These are phyloP conservation scores for Aurantiochytrium sp. DNA, from an alignment of 108 stramenopile genomes.

Conservation along the genomic window DNA sequence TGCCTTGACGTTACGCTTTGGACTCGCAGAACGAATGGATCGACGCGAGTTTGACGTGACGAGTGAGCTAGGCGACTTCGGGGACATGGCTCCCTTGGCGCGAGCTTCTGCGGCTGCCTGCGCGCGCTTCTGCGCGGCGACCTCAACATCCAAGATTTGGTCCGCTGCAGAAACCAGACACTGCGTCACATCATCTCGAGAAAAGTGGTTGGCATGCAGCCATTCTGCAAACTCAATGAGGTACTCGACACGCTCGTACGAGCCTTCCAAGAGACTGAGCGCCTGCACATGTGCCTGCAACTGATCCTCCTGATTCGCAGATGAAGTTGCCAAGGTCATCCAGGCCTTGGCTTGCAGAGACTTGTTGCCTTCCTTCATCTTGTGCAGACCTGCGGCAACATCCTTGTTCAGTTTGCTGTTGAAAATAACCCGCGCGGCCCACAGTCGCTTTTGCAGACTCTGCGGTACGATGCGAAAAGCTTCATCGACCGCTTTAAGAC, in stretches of 20 bases:
- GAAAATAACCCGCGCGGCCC: conserved; percentile 42
- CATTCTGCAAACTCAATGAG: conserved; percentile 47
- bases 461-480: neutral
- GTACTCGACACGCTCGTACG: conserved; percentile 42
- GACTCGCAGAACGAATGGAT: neutral
- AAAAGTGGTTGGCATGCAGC: conserved; percentile 11
- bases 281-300: conserved; percentile 35
- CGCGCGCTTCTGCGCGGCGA: neutral
- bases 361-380: conserved; percentile 35
- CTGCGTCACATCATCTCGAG: neutral
- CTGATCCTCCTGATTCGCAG: conserved; percentile 34
- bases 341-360: conserved; percentile 36
- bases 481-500: neutral
- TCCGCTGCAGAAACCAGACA: neutral
- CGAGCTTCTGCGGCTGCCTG: neutral
- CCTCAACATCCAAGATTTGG: neutral
- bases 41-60: neutral
- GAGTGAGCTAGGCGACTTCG: neutral
- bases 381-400: conserved; percentile 26
- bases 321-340: conserved; percentile 37
- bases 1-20: neutral
- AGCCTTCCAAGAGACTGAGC: conserved; percentile 19
- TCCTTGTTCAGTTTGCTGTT: conserved; percentile 29
- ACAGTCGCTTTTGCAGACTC: conserved; percentile 16
- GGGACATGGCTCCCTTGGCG: neutral